Evolutionary conservation across 23 red algal species (phyloP).

Genomic region (Cyanidium caldarium): DNA sequence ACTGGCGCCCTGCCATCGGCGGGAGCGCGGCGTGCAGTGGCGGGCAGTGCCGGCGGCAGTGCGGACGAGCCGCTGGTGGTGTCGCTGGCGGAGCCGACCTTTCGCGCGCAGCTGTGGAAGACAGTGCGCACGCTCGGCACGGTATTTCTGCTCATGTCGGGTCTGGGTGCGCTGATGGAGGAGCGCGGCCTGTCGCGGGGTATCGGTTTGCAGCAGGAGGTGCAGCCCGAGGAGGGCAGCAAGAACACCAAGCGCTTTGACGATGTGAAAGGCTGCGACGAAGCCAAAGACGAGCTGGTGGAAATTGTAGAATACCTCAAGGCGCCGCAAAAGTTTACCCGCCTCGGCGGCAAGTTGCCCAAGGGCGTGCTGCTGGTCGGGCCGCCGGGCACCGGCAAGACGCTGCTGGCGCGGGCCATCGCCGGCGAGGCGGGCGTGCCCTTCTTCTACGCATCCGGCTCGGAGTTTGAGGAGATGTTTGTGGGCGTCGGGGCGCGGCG

Average conservation of each 20-base stretch:
- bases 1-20: not conserved
- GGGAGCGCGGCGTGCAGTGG: not conserved
- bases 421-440: conserved; percentile 84
- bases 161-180: conserved; percentile 80
- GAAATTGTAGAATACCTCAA: conserved; percentile 88
- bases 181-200: conserved; percentile 61
- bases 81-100: conserved; percentile 72
- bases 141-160: conserved; percentile 73
- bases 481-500: conserved; percentile 89
- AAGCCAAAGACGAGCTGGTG: conserved; percentile 92
- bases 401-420: conserved; percentile 79
- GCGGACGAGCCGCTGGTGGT: conserved; percentile 55
- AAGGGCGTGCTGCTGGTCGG: conserved; percentile 85
- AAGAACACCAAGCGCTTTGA: conserved; percentile 46
- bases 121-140: conserved; percentile 53
- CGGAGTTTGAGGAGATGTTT: conserved; percentile 99
- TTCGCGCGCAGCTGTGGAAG: conserved; percentile 65
- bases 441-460: conserved; percentile 97
- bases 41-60: conserved; percentile 2
- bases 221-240: conserved; percentile 49
- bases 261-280: conserved; percentile 97
- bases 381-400: conserved; percentile 96
- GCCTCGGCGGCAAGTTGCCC: conserved; percentile 86
- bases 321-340: conserved; percentile 59
- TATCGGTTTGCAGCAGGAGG: conserved; percentile 65